phyloP scores from a whole-genome alignment of 2,329 filamentous ascomycete genomes.

The Aspergillus clavatus region DNA sequence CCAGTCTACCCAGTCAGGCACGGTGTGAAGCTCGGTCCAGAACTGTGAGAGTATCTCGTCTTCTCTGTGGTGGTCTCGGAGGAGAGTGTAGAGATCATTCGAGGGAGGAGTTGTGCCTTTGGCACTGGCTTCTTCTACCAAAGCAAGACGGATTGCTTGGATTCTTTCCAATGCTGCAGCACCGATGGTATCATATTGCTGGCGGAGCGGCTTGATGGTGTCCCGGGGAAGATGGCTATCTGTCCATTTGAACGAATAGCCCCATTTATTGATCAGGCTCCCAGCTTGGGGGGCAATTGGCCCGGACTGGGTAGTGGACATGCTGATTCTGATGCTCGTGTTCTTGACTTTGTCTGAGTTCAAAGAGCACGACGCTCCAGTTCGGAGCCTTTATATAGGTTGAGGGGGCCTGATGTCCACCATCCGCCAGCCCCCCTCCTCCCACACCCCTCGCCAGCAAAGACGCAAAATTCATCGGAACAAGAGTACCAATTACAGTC shows the following conservation, averaged over 20 bases:
- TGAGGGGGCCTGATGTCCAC: too few relatives aligned
- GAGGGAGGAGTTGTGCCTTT: constrained; percentile 3
- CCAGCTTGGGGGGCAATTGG: neutral
- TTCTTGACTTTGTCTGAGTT: neutral
- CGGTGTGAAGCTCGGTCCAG: constrained; percentile 60
- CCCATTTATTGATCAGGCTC: constrained; percentile 12
- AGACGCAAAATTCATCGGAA: too few relatives aligned
- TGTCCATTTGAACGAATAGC: constrained; percentile 16
- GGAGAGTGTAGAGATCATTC: constrained; percentile 56
- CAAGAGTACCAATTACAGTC: too few relatives aligned
- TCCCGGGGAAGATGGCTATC: constrained; percentile 9
- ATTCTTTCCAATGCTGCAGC: constrained; percentile 11
- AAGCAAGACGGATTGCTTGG: constrained; percentile 8
- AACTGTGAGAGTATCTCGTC: constrained; percentile 54
- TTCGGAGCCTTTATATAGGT: neutral
- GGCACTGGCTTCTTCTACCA: constrained; percentile 7
- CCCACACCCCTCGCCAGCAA: too few relatives aligned
- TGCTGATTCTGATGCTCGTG: neutral
- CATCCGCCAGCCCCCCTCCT: too few relatives aligned
- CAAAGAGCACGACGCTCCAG: neutral
- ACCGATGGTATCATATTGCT: constrained; percentile 14
- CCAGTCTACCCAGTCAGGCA: constrained; percentile 73
- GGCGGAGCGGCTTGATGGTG: constrained; percentile 11
- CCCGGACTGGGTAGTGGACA: neutral
- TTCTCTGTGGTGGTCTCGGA: constrained; percentile 52